phyloP scores from a whole-genome alignment of 202 grass and related monocot species.

The Brachypodium distachyon region DNA sequence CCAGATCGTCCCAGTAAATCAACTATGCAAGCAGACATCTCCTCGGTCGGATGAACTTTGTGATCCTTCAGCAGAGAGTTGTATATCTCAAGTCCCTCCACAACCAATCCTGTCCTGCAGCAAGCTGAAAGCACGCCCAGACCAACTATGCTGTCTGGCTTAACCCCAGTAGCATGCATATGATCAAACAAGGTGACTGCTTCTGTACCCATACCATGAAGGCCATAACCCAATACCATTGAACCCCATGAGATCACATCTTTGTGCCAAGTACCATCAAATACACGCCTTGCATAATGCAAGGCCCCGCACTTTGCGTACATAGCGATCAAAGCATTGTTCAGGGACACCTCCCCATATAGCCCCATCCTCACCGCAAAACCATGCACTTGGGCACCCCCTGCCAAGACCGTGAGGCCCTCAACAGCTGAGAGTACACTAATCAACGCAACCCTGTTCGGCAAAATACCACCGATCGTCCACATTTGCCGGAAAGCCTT shows the following conservation, averaged over 20 bases:
- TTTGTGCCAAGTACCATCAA: constrained; percentile 44
- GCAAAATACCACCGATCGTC: constrained; percentile 10
- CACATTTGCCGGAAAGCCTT: constrained; percentile 47
- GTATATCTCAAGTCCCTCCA: constrained; percentile 53
- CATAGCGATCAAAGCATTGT: constrained; percentile 61
- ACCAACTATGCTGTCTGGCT: constrained; percentile 37
- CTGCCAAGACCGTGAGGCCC: constrained; percentile 12
- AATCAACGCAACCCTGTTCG: constrained; percentile 48
- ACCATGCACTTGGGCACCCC: constrained; percentile 49
- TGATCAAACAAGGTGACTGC: constrained; percentile 44
- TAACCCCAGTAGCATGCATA: constrained; percentile 46
- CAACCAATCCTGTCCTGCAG: constrained; percentile 37
- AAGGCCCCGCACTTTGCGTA: constrained; percentile 53
- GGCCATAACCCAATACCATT: constrained; percentile 50
- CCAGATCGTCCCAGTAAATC: constrained; percentile 58
- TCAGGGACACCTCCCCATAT: constrained; percentile 26
- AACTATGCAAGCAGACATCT: constrained; percentile 63
- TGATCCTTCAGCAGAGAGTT: constrained; percentile 47
- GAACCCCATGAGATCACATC: constrained; percentile 67
- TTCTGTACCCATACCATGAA: constrained; percentile 56
- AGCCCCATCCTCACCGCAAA: constrained; percentile 26
- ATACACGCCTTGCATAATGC: constrained; percentile 34
- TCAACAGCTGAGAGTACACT: constrained; percentile 40
- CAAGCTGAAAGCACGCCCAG: constrained; percentile 63
- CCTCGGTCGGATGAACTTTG: constrained; percentile 40